A percentile compares a stretch with the other conserved stretches of the same genome.
Evolutionary conservation across 768 basidiomycete genomes (phyloP).

Genomic region (Arthromyces matolae): DNA sequence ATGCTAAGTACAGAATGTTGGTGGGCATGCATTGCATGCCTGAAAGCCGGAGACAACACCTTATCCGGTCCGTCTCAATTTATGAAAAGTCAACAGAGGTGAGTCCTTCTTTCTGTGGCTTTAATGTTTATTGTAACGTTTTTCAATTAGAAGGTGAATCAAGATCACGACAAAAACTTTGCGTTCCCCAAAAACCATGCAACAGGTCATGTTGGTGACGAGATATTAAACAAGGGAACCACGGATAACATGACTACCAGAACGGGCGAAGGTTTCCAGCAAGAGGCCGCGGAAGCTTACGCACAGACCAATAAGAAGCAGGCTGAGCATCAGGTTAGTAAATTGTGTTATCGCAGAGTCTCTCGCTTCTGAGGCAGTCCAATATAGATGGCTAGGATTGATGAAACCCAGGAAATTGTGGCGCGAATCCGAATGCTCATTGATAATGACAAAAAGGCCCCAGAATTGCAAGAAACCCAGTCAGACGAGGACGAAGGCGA

Average conservation of each 20-base stretch:
- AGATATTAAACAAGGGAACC: constrained; percentile 24
- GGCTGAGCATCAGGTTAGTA: constrained; percentile 24
- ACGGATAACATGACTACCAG: constrained; percentile 26
- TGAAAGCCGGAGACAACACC: constrained; percentile 16
- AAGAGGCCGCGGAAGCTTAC: constrained; percentile 26
- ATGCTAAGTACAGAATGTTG: constrained; percentile 20
- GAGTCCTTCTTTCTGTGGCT: neutral
- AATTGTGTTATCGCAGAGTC: neutral
- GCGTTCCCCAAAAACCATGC: constrained; percentile 29
- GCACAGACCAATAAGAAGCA: constrained; percentile 26
- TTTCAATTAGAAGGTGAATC: constrained; percentile 16
- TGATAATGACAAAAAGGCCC: constrained; percentile 17
- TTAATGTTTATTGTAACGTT: neutral
- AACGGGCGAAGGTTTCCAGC: constrained; percentile 28
- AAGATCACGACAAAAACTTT: constrained; percentile 23
- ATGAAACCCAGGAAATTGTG: constrained; percentile 26
- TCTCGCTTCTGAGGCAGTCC: neutral
- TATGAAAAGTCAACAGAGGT: constrained; percentile 12
- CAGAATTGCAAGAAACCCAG: no score
- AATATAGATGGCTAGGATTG: constrained; percentile 23
- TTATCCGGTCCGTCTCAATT: constrained; percentile 11
- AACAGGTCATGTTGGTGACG: constrained; percentile 18
- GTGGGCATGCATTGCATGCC: constrained; percentile 26
- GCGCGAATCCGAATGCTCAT: constrained; percentile 24
- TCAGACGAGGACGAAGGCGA: neutral